These are phyloP conservation scores for Auxenochlorella pyrenoidosa DNA, from an alignment of 139 green algal genomes.

Conservation along the genomic window DNA sequence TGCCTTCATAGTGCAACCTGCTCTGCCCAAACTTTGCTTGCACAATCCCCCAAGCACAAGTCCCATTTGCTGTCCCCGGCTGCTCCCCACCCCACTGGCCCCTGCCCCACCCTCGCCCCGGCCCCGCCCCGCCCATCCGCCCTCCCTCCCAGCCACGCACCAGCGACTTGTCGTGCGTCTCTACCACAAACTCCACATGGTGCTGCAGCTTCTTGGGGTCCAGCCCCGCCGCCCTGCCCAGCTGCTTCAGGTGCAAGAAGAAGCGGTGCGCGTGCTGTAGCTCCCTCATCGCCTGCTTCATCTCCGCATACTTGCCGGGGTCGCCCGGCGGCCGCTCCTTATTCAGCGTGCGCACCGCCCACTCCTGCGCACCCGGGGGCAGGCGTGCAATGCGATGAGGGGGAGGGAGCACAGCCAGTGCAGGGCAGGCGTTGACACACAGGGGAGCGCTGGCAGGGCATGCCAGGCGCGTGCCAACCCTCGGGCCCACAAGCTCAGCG, in stretches of 20 bases:
- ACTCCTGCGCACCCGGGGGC: constrained; percentile 65
- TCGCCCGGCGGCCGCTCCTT: constrained; percentile 59
- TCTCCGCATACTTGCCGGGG: constrained; percentile 41
- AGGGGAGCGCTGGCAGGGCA: too few species aligned
- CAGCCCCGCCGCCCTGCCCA: constrained; percentile 49
- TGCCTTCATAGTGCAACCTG: too few species aligned
- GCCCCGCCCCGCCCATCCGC: not conserved
- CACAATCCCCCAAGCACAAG: too few species aligned
- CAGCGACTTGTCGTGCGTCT: constrained; percentile 40
- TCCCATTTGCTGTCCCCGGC: too few species aligned
- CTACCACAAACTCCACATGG: constrained; percentile 72
- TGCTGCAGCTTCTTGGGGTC: constrained; percentile 58
- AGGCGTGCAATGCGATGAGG: not conserved
- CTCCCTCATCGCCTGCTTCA: constrained; percentile 43
- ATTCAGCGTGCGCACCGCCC: constrained; percentile 69
- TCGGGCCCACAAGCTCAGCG: too few species aligned
- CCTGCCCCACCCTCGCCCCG: not conserved
- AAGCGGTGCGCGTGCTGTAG: constrained; percentile 53
- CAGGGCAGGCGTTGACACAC: too few species aligned
- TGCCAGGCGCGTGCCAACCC: too few species aligned
- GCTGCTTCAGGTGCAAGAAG: constrained; percentile 35
- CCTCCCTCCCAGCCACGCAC: not conserved
- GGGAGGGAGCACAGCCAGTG: not conserved
- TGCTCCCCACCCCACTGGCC: not conserved
- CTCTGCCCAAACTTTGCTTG: too few species aligned